phyloP scores from a whole-genome alignment of 2,329 filamentous ascomycete genomes.

The Hymenoscyphus fraxineus region DNA sequence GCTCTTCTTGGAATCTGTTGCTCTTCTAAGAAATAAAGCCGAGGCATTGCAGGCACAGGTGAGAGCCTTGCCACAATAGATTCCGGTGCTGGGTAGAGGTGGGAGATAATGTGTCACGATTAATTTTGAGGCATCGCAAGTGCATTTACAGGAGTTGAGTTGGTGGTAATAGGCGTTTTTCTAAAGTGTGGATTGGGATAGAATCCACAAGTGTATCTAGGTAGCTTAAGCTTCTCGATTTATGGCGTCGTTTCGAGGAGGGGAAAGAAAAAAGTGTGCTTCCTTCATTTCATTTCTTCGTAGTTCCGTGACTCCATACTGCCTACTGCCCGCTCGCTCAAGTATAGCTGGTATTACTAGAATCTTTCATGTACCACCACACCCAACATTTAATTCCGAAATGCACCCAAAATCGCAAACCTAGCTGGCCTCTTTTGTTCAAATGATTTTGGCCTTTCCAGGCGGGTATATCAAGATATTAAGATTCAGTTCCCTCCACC shows the following conservation, averaged over 20 bases:
- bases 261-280: not conserved
- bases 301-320: not conserved
- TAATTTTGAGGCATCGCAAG: conserved; percentile 1
- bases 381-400: not conserved
- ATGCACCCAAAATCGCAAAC: not conserved
- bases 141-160: conserved; percentile 3
- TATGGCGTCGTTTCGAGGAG: not conserved
- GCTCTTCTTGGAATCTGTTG: conserved; percentile 86
- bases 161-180: not conserved
- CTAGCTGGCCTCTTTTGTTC: not conserved
- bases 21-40: conserved; percentile 82
- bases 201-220: not conserved
- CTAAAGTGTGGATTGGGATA: not conserved
- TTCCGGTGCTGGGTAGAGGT: not conserved
- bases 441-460: not conserved
- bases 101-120: conserved; percentile 2
- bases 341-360: not conserved
- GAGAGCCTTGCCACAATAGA: conserved; percentile 53
- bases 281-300: not conserved
- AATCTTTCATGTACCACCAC: not conserved
- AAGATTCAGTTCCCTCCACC: not conserved
- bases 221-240: not conserved
- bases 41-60: conserved; percentile 68
- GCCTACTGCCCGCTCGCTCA: not conserved
- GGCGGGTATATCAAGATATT: not conserved